These are phyloP conservation scores for Cornus kousa DNA, from an alignment of 148 eudicot genomes.

Conservation along the genomic window DNA sequence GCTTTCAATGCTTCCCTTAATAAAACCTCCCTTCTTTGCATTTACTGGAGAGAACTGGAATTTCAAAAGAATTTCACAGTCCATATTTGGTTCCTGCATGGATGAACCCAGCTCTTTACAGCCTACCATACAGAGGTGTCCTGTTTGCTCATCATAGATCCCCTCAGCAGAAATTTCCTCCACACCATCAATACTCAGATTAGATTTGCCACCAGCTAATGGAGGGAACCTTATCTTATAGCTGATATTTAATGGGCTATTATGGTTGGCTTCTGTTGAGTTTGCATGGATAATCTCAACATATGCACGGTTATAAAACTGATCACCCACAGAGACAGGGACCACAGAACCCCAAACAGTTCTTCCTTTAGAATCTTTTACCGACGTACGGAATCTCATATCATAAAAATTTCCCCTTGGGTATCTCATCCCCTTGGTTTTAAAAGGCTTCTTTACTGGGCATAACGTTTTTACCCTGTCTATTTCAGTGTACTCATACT, in stretches of 20 bases:
- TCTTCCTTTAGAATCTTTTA: background rate
- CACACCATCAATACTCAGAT: background rate
- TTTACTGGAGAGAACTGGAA: constrained; percentile 8
- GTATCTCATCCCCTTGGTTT: constrained; percentile 9
- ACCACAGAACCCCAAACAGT: background rate
- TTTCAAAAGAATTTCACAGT: constrained; percentile 21
- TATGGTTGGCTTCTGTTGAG: background rate
- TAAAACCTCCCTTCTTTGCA: background rate
- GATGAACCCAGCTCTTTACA: constrained; percentile 13
- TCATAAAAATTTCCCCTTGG: constrained; percentile 9
- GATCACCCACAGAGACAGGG: constrained; percentile 8
- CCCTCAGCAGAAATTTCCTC: background rate
- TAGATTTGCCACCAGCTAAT: background rate
- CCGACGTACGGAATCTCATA: constrained; percentile 5
- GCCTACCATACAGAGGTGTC: constrained; percentile 22
- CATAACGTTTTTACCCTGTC: constrained; percentile 13
- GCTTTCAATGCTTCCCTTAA: constrained; percentile 21
- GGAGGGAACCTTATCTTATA: background rate
- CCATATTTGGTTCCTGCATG: background rate
- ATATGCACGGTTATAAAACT: background rate
- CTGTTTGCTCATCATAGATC: constrained; percentile 20
- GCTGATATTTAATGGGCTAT: constrained; percentile 3
- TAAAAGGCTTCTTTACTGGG: background rate
- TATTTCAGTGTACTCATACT: constrained; percentile 16
- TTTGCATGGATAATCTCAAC: background rate